A percentile compares a stretch with the other conserved stretches of the same genome.
Evolutionary conservation across 768 basidiomycete species (phyloP).

Genomic region (Zangia roseola): DNA sequence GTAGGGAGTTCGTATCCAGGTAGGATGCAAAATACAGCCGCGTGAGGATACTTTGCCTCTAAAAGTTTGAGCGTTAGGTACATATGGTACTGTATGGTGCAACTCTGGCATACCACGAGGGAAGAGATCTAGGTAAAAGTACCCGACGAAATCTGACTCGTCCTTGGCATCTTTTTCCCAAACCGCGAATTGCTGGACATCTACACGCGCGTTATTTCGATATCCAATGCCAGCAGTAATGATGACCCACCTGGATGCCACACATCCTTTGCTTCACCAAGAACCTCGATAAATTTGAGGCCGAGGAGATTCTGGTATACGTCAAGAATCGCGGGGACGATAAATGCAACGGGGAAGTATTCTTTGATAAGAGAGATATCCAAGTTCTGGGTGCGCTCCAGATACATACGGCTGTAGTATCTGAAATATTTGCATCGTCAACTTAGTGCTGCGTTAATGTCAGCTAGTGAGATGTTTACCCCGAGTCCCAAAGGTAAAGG

Average conservation of each 20-base stretch:
- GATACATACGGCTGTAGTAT: constrained; percentile 39
- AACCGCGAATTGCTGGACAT: constrained; percentile 81
- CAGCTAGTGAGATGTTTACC: constrained; percentile 35
- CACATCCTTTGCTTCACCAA: constrained; percentile 55
- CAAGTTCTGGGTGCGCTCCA: constrained; percentile 64
- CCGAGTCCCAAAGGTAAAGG: constrained; percentile 85
- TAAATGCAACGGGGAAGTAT: constrained; percentile 86
- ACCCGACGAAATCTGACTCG: constrained; percentile 72
- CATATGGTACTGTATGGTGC: neutral
- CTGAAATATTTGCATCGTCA: constrained; percentile 8
- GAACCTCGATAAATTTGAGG: constrained; percentile 59
- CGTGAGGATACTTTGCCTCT: constrained; percentile 83
- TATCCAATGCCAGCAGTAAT: neutral
- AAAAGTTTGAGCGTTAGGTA: constrained; percentile 1
- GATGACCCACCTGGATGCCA: constrained; percentile 74
- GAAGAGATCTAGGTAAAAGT: constrained; percentile 87
- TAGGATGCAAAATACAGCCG: constrained; percentile 79
- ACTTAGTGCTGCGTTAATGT: too few relatives aligned
- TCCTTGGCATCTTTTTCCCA: constrained; percentile 80
- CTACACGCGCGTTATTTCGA: constrained; percentile 31
- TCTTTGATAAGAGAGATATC: constrained; percentile 83
- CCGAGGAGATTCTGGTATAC: constrained; percentile 84
- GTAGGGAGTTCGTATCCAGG: constrained; percentile 58
- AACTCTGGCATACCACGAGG: constrained; percentile 55
- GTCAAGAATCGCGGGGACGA: constrained; percentile 77